Conservation (phyloP, 2,329 filamentous ascomycete species). For the Aspergillus fumigatiaffinis region DNA sequence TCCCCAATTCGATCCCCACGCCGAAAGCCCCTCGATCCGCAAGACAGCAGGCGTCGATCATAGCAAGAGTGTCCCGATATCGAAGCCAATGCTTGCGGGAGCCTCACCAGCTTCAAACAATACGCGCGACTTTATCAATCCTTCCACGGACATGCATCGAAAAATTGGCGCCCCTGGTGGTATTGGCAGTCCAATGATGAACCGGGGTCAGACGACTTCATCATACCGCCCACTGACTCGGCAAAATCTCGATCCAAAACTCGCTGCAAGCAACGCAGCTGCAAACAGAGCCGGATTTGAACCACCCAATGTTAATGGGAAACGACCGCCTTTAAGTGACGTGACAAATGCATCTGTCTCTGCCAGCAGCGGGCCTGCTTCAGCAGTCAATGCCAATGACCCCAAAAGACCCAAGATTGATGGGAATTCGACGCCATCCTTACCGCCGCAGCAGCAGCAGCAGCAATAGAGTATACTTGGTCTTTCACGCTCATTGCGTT, state of each 20-base stretch:
- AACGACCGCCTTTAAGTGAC: slow-evolving; percentile 43
- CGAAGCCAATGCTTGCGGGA: slow-evolving; percentile 40
- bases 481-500: not conserved
- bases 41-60: slow-evolving; percentile 88
- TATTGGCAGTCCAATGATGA: slow-evolving; percentile 30
- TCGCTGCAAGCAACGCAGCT: slow-evolving; percentile 12
- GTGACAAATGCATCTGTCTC: slow-evolving; percentile 38
- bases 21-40: slow-evolving; percentile 78
- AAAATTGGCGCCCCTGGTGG: slow-evolving; percentile 33
- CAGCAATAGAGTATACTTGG: not conserved
- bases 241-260: slow-evolving; percentile 31
- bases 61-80: slow-evolving; percentile 68
- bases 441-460: slow-evolving; percentile 13
- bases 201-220: slow-evolving; percentile 33
- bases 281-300: slow-evolving; percentile 17
- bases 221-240: slow-evolving; percentile 45
- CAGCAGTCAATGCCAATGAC: slow-evolving; percentile 23
- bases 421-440: slow-evolving; percentile 12
- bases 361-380: slow-evolving; percentile 19
- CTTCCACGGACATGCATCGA: slow-evolving; percentile 31
- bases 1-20: slow-evolving; percentile 66
- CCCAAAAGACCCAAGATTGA: slow-evolving; percentile 30
- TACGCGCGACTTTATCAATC: slow-evolving; percentile 34
- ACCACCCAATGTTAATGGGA: slow-evolving; percentile 35
- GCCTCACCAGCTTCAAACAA: slow-evolving; percentile 30